Evolutionary conservation across 257 asterid genomes (phyloP), one percentile per base, ranked within the genome.

Genomic region (Nyctanthes arbortristis): DNA sequence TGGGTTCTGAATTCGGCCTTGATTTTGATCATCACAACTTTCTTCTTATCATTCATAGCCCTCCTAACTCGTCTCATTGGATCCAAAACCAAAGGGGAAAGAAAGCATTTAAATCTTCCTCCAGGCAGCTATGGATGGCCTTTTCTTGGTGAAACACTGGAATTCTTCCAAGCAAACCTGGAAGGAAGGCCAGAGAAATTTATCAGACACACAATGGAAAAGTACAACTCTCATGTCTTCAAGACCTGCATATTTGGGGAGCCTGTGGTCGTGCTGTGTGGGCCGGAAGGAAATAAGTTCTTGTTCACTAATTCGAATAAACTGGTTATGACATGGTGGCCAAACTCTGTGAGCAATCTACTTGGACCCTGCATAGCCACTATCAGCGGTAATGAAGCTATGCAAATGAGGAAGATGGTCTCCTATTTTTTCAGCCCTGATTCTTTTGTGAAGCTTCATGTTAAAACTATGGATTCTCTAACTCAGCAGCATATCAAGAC

Each of bases 241-340:
- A 80, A 61, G 61, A 84, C 90, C 8, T 65, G 72, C 0, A 4
- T 82, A 14, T 8, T 78, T 28, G 90, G 90, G 1, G 77, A 79
- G 57, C 27, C 61, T 1, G 45, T 80, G 24, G 90, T 57, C 1
- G 86, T 87, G 29, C n/a, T 87, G 2, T 76, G 77, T 34, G 87
- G 91, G 2, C 69, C 89, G 0, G 74, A 68, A 0, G 91, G 79
- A 29, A 76, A 90, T 52, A 90, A 86, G 24, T 84, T 90, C 62
- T 63, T 90, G 76, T 90, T 88, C 73, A 80, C 86, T 36, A 90
- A 86, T 5, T 89, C 80, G 22, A 88, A 84, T 72, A 90, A 86
- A 75, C 69, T 77, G 49, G 91, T 91, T 34, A 81, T 75, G 0
- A 77, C 74, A 4, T 91, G 95, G 95, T 87, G 95, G 91, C 95